Conservation (phyloP, 441 rosid species). For the Oxalis stricta region DNA sequence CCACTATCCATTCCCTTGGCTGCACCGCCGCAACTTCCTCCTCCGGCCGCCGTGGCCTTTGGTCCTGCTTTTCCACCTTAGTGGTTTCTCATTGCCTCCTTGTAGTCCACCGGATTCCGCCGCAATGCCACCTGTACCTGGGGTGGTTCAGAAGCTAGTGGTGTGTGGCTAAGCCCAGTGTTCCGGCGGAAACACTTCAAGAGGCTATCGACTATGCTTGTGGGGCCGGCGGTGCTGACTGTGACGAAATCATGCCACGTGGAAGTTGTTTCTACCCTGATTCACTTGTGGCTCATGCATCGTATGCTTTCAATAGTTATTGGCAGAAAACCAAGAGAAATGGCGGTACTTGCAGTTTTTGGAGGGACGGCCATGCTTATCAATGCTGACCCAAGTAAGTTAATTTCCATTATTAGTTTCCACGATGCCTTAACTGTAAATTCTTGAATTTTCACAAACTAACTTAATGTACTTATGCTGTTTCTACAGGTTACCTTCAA, state of each 20-base stretch:
- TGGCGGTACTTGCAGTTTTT: conserved; percentile 40
- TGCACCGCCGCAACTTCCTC: conserved; percentile 21
- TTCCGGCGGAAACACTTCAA: conserved; percentile 38
- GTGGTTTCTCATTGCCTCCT: conserved; percentile 33
- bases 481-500: conserved; percentile 46
- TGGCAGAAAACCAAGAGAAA: conserved; percentile 46
- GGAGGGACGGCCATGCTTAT: conserved; percentile 64
- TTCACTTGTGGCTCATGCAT: conserved; percentile 38
- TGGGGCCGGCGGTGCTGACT: conserved; percentile 44
- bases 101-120: conserved; percentile 20
- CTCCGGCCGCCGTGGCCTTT: conserved; percentile 12
- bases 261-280: conserved; percentile 44
- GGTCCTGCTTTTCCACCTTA: conserved; percentile 17
- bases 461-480: background rate
- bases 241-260: conserved; percentile 30
- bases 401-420: background rate
- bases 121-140: conserved; percentile 9
- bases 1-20: conserved; percentile 8
- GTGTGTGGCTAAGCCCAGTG: conserved; percentile 57
- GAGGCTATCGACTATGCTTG: conserved; percentile 48
- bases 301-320: conserved; percentile 47
- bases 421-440: background rate
- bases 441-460: background rate
- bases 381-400: conserved; percentile 43
- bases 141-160: conserved; percentile 25